These are phyloP conservation scores for Debaryomyces tyrocola DNA, from an alignment of 805 yeast genomes.

Conservation along the genomic window DNA sequence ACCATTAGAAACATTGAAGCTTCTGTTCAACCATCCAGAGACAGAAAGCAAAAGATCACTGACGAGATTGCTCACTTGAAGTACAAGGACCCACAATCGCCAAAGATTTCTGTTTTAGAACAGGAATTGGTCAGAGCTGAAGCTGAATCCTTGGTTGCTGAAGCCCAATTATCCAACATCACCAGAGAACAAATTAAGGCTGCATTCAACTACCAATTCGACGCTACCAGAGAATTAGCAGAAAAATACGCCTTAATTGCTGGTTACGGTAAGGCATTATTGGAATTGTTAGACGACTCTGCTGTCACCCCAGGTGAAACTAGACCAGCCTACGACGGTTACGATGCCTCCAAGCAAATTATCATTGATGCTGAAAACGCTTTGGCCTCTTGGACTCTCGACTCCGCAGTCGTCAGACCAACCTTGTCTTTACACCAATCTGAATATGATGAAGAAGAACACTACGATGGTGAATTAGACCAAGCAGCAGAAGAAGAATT, in stretches of 20 bases:
- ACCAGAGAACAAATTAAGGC: conserved; percentile 86
- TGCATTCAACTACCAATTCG: conserved; percentile 82
- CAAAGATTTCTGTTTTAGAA: conserved; percentile 78
- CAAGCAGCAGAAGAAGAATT: conserved; percentile 55
- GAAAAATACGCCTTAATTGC: conserved; percentile 85
- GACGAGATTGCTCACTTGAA: conserved; percentile 82
- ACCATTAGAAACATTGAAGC: conserved; percentile 82
- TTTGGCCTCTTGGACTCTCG: conserved; percentile 81
- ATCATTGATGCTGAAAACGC: conserved; percentile 85
- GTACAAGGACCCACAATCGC: conserved; percentile 82
- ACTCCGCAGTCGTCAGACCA: conserved; percentile 79
- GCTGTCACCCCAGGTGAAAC: conserved; percentile 93
- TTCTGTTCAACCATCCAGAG: conserved; percentile 85
- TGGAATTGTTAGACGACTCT: conserved; percentile 79
- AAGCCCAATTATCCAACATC: conserved; percentile 85
- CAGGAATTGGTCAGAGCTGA: conserved; percentile 90
- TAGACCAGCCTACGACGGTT: conserved; percentile 86
- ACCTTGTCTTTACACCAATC: conserved; percentile 68
- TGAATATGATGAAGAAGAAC: conserved; percentile 49
- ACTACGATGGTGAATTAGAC: conserved; percentile 50
- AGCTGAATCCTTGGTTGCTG: conserved; percentile 89
- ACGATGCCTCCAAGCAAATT: conserved; percentile 85
- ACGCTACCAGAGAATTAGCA: conserved; percentile 80
- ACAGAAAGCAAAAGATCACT: conserved; percentile 80
- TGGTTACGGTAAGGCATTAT: conserved; percentile 84